Conservation (phyloP, 352 stramenopile species). For the Phytophthora cactorum region DNA sequence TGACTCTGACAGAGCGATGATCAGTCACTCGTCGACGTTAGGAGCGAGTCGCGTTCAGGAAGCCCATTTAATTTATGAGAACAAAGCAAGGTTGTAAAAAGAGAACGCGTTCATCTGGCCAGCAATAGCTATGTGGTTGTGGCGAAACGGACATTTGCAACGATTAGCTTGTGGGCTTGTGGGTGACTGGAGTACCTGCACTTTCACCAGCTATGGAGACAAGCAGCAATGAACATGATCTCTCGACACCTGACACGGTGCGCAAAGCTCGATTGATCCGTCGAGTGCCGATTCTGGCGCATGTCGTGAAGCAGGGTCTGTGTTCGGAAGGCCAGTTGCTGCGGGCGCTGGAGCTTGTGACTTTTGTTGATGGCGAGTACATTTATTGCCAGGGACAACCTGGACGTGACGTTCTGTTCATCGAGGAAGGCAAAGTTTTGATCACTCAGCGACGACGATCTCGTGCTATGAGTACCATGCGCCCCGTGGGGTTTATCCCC, state of each 20-base stretch:
- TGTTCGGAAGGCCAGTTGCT: conserved; percentile 55
- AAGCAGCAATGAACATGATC: conserved; percentile 19
- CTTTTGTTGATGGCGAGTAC: conserved; percentile 64
- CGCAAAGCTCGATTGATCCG: conserved; percentile 57
- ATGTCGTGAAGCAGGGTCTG: conserved; percentile 51
- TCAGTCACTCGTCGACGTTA: no score
- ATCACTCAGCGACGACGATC: conserved; percentile 60
- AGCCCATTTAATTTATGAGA: conserved; percentile 40
- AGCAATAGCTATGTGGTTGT: conserved; percentile 21
- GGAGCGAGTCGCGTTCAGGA: conserved; percentile 12
- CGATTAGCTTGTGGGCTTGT: conserved; percentile 7
- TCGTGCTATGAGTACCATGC: conserved; percentile 27
- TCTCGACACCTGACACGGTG: conserved; percentile 29
- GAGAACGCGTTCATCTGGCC: background rate
- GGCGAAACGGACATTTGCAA: conserved; percentile 18
- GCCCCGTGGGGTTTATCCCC: conserved; percentile 15
- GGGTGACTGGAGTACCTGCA: no score
- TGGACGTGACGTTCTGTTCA: conserved; percentile 70
- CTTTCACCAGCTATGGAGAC: conserved; percentile 11
- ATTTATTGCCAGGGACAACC: conserved; percentile 68
- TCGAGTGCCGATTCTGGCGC: conserved; percentile 57
- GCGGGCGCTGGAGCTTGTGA: conserved; percentile 36
- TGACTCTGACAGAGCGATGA: conserved; percentile 23
- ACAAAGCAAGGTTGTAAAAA: conserved; percentile 25
- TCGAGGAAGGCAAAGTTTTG: conserved; percentile 74